These are phyloP conservation scores for Backusella morwellensis DNA, from an alignment of 192 early-diverging fungal genomes.

Conservation along the genomic window DNA sequence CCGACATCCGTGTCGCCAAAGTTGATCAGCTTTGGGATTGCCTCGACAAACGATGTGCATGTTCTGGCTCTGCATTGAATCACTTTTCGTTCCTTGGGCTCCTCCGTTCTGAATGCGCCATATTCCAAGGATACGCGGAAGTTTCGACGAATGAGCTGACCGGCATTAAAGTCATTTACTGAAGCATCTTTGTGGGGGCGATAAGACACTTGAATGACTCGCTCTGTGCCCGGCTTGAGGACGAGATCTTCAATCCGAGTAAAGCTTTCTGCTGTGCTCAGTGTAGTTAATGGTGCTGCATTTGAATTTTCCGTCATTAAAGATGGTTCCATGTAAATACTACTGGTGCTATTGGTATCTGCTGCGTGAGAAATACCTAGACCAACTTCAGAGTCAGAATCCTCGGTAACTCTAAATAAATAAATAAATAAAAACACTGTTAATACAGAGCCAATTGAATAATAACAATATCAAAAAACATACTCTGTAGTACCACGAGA, in stretches of 20 bases:
- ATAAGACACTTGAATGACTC: slow-evolving; percentile 80
- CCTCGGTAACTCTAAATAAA: not conserved
- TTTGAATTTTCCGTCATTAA: not conserved
- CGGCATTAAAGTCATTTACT: slow-evolving; percentile 65
- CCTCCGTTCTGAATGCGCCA: slow-evolving; percentile 36
- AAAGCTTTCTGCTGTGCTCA: slow-evolving; percentile 22
- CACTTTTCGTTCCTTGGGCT: slow-evolving; percentile 65
- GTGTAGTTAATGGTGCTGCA: not conserved
- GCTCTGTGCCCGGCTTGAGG: slow-evolving; percentile 80
- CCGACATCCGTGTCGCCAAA: slow-evolving; percentile 98
- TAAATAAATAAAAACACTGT: not conserved
- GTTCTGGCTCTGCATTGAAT: slow-evolving; percentile 89
- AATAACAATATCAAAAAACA: not conserved
- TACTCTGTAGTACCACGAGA: slow-evolving; percentile 7
- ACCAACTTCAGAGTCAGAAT: slow-evolving; percentile 4
- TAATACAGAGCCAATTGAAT: not conserved
- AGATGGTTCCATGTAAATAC: slow-evolving; percentile 16
- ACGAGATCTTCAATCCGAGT: slow-evolving; percentile 86
- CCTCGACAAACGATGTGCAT: slow-evolving; percentile 92
- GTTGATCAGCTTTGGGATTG: slow-evolving; percentile 78
- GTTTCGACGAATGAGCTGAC: slow-evolving; percentile 63
- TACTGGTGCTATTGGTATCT: not conserved
- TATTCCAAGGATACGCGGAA: slow-evolving; percentile 74
- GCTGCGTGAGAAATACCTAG: not conserved
- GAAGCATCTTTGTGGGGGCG: slow-evolving; percentile 63